Base-by-base conservation (phyloP, 352 stramenopile species). In the Phytophthora hybrid region DNA sequence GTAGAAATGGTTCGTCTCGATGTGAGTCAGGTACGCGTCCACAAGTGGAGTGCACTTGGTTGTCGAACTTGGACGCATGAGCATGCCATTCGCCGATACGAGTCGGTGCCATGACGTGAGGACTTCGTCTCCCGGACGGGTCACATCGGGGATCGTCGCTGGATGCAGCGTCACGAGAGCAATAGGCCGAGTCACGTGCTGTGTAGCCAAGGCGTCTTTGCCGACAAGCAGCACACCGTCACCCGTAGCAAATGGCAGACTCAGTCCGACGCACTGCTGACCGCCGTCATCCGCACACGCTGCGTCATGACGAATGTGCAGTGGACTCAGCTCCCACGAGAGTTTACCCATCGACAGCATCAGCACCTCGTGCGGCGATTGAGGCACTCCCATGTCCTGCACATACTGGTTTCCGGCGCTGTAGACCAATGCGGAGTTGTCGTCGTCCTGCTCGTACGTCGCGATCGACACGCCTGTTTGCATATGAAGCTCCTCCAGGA, bases 271-370 rank as follows among this genome's bases (percentile, higher is more conserved):
- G 18, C 82, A 89, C 10, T 74, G 61, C 10, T 68, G 41, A 14
- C 71, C 67, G 16, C n/a, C 62, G 9, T 71, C 59, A 53, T 63
- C 61, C 7, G 66, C 61, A 63, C 82, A 89, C 19, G 41, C 46
- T 2, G 60, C 62, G 21, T 71, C 44, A 31, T 81, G 75, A 9
- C 63, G 57, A 37, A 74, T 14, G 51, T 81, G 53, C n/a, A 90
- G 51, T 10, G 64, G 61, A 53, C 51, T 77, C 10, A 76, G 44
- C 10, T 67, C 29, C 81, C 81, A 90, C 29, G 70, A 66, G 4
- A 90, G 21, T 39, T 88, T 87, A 18, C 72, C 79, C 44, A 87
- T 68, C 10, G 83, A 84, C 59, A 87, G 56, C 14, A 70, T 72
- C 49, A 90, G 16, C 19, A 75, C 54, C 52, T 84, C 74, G 18